Evolutionary conservation across 2,329 filamentous ascomycete species (phyloP), one percentile per base, ranked within the genome.

Genomic region (Neonectria punicea): DNA sequence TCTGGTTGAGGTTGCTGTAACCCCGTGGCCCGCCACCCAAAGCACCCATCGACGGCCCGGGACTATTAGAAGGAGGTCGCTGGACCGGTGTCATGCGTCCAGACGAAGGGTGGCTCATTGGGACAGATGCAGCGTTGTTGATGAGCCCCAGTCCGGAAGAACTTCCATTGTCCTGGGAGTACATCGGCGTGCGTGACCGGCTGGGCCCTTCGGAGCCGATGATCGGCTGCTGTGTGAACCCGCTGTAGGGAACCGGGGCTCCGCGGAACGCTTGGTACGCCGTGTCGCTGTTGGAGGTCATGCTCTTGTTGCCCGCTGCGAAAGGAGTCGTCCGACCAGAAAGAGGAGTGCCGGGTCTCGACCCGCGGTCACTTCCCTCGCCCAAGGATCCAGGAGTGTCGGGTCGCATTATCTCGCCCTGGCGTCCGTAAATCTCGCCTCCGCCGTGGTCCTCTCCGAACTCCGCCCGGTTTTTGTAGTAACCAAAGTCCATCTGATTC

Each of bases 391-490:
- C 83, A 0, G 90, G 90, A 0, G 90, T 92, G 18, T 85, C 87
- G 0, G 90, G 86, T 1, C 90, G 84, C 16, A 86, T 78, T 2
- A 90, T 80, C 66, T 92, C 90, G 25, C 83, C 80, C 2, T 85
- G 79, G 14, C 82, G 84, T 3, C 91, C 91, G 67, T 87, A 91
- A 7, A 90, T 82, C 34, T 88, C 87, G 22, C 92, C 92, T 5
- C 92, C 94, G n/a, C 93, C 93, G 70, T 94, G 92, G 59, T 96
- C 93, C 11, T 94, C 91, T 1, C 90, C 89, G 80, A 98, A 98
- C 71, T 98, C 95, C 2, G 92, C 87, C 1, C 93, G 87, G 78
- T 97, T 91, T 80, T 97, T 98, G 85, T 90, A 98, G 80, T 93
- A 95, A 66, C 93, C 90, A 76, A 97, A 97, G 77, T 97, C 94